Conservation (phyloP, 2,329 filamentous ascomycete genomes). For the Epicoccum nigrum region DNA sequence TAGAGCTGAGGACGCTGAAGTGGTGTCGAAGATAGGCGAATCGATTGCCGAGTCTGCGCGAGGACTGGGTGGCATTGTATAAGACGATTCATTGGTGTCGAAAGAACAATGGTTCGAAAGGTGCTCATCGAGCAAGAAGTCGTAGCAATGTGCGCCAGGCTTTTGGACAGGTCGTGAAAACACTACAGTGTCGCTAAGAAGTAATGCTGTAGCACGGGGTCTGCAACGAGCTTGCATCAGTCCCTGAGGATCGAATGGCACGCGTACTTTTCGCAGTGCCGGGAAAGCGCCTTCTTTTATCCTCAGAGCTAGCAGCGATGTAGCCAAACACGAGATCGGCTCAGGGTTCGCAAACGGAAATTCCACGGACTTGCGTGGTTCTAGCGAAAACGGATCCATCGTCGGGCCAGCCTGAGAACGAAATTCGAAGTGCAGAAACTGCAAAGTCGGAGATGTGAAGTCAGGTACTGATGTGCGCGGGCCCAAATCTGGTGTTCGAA, state of each 20-base stretch:
- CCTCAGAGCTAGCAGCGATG: constrained; percentile 67
- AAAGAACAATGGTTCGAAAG: not conserved
- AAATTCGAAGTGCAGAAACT: constrained; percentile 66
- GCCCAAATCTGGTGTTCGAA: constrained; percentile 54
- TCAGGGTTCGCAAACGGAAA: constrained; percentile 32
- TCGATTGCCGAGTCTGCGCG: constrained; percentile 32
- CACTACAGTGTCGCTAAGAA: constrained; percentile 46
- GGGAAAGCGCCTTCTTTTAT: constrained; percentile 70
- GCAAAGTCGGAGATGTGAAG: constrained; percentile 57
- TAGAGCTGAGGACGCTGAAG: constrained; percentile 22
- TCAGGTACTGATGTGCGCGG: constrained; percentile 52
- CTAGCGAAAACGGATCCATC: constrained; percentile 12
- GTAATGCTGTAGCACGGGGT: constrained; percentile 62
- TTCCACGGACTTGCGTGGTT: constrained; percentile 4
- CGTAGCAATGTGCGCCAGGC: not conserved
- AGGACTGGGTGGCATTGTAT: constrained; percentile 1
- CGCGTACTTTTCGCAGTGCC: constrained; percentile 62
- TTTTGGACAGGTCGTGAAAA: constrained; percentile 17
- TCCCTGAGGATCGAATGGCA: constrained; percentile 73
- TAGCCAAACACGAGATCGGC: constrained; percentile 60
- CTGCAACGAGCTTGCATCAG: constrained; percentile 72
- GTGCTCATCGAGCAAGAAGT: constrained; percentile 1
- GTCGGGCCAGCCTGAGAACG: constrained; percentile 34
- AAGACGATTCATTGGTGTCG: not conserved
- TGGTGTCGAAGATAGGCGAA: constrained; percentile 14